Evolutionary conservation across 2,329 filamentous ascomycete species (phyloP).

Genomic region (Alternaria panax): DNA sequence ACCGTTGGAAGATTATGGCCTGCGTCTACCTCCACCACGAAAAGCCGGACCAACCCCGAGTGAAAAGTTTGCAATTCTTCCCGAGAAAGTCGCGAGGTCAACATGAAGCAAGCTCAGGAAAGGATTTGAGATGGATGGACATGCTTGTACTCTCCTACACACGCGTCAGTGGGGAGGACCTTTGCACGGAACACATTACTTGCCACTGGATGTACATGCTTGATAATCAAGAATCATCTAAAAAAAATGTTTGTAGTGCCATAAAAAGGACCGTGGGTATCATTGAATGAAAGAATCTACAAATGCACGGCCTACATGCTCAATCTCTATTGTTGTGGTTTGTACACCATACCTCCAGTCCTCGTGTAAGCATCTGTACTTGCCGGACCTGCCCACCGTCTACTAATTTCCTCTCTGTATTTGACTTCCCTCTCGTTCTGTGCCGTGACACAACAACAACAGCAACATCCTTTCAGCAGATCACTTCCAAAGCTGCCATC

Average conservation of each 20-base stretch:
- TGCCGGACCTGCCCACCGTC: constrained; percentile 50
- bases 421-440: constrained; percentile 57
- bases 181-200: not conserved
- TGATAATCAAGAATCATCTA: not conserved
- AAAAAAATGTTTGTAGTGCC: not conserved
- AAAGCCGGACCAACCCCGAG: not conserved
- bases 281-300: constrained; percentile 9
- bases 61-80: not conserved
- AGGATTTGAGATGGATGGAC: not conserved
- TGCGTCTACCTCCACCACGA: not conserved
- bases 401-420: constrained; percentile 52
- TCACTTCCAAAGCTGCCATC: constrained; percentile 49
- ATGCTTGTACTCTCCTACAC: not conserved
- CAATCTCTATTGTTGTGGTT: constrained; percentile 37
- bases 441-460: constrained; percentile 52
- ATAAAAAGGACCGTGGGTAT: constrained; percentile 18
- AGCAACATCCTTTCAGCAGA: constrained; percentile 48
- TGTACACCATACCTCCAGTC: constrained; percentile 45
- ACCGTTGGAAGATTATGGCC: not conserved
- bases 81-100: too few relatives aligned
- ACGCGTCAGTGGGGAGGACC: not conserved
- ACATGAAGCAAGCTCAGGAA: not conserved
- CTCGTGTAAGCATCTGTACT: constrained; percentile 42
- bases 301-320: not conserved
- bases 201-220: not conserved